Base-by-base conservation (phyloP, 805 yeast species). In the Yamadazyma akitaensis region DNA sequence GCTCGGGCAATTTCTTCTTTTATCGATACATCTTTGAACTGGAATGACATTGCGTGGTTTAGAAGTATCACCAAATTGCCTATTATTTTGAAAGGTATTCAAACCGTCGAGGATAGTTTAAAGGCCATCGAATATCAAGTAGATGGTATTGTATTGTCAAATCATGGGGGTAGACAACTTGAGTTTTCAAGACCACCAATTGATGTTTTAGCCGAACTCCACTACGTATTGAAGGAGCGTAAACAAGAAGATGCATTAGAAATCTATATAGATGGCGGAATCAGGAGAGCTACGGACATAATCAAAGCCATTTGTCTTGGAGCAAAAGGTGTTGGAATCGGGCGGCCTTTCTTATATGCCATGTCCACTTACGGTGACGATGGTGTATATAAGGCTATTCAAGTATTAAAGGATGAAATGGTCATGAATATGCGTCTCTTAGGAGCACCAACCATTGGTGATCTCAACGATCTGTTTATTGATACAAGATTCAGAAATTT, bases 1-100 rank as follows among this genome's bases (percentile, higher is more conserved):
- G 88, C 97, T 0, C 75, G 85, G 43, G 95, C 96, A 0, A 76
- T 91, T 44, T 82, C 90, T n/a, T 75, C 89, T 1, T 90, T 91
- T 63, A 91, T 91, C 53, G 76, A 71, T 47, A 65, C 76, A 1
- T 51, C 62, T 10, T 58, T 72, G 37, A 57, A 51, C 33, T 72
- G 76, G 76, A 55, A 61, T 9, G 75, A 70, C 47, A 53, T 72
- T 26, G 49, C 55, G 46, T 72, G 76, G 76, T 70, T 72, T 51
- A 59, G 69, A 25, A 51, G 61, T 21, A 63, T 70, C 46, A 68
- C 74, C 25, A 60, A 57, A 21, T 59, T 70, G 65, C 75, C 75
- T 1, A 60, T 72, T n/a, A 54, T 70, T 30, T 59, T 72, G 50
- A 85, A 85, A 59, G 92, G 91, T 2, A 67, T 85, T 9, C 86